Evolutionary conservation across 2,329 filamentous ascomycete species (phyloP), one percentile per base, ranked within the genome.

Genomic region (Penicillium brasilianum): DNA sequence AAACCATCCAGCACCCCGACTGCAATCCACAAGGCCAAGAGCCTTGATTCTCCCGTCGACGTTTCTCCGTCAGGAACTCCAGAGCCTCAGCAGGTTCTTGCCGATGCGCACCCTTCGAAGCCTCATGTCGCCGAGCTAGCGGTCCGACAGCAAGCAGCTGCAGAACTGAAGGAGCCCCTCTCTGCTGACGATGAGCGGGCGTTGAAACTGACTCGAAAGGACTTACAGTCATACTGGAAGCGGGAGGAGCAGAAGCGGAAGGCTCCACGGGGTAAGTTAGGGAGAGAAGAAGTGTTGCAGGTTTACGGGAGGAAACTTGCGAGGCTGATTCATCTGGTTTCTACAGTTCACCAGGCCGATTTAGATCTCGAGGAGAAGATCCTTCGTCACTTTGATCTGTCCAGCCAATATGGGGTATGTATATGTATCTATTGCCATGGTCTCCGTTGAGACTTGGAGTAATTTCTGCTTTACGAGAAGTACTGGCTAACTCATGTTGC

Each of bases 331-430:
- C 8, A 25, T 16, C 44, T 44, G 36, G 13, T 25, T 11, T 25
- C 16, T 13, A 39, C 61, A 81, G 88, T 96, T 37, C 95, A 98
- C 72, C 92, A 96, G 78, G 78, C 89, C 69, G 88, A 83, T 2
- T 74, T 98, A 68, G 84, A 82, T 11, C 67, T 90, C 49, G 84
- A 90, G 58, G 93, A 98, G 83, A 97, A 94, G 82, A 87, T 98
- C 28, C 78, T 98, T 71, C 84, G 94, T 65, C 91, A 97, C 75
- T 99, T 95, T 78, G 95, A 99, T 75, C 90, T 96, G 67, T 95
- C 89, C 72, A 91, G 86, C 62, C 91, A 97, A 71, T 99, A 91
- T 76, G 95, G 95, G 59, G 93, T 96, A 87, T 81, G 91, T 87
- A 34, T 34, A 34, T 34, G 32, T 34, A n/a, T 34, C 4, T 34